These are phyloP conservation scores for Nicotiana knightiana DNA, from an alignment of 257 asterid species.

Conservation along the genomic window DNA sequence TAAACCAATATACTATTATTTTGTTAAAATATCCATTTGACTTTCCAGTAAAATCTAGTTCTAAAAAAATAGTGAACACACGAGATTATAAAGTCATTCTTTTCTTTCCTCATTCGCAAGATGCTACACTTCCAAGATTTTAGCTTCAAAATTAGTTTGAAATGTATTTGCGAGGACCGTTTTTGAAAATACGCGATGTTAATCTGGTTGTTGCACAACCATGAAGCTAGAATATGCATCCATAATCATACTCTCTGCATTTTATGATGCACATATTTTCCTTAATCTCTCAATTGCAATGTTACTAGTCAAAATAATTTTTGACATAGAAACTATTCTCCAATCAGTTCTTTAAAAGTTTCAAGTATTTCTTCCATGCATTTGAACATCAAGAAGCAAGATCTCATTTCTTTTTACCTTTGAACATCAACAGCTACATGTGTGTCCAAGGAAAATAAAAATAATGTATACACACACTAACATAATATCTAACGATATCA, in stretches of 20 bases:
- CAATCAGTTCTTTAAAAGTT: background rate
- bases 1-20: no score
- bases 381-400: background rate
- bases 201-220: background rate
- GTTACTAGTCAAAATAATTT: background rate
- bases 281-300: background rate
- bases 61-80: no score
- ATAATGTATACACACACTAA: no score
- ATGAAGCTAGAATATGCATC: background rate
- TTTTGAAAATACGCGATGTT: background rate
- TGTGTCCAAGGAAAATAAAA: background rate
- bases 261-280: background rate
- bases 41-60: no score
- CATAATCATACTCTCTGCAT: background rate
- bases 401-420: background rate
- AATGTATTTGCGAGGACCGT: background rate
- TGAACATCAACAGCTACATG: background rate
- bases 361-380: no score
- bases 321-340: background rate
- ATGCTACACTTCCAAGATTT: background rate
- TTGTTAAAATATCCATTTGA: no score
- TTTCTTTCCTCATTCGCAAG: no score
- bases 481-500: no score
- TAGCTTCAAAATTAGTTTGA: background rate
- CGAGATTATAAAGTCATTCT: no score